Conservation (phyloP, 768 basidiomycete genomes). For the Boletus sp. region DNA sequence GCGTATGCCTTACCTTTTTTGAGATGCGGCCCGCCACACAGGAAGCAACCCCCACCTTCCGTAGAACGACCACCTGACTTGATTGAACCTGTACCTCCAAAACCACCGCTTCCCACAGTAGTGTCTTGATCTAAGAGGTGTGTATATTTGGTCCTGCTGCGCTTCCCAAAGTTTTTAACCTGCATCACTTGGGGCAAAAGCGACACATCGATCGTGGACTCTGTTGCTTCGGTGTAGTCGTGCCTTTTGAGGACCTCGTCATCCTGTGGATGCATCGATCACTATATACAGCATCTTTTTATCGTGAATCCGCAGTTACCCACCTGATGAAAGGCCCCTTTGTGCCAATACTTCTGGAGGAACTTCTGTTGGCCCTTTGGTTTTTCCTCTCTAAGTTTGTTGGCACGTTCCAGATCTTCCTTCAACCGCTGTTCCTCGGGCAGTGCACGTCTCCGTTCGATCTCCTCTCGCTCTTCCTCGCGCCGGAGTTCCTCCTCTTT, state of each 20-base stretch:
- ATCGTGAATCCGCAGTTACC: conserved; percentile 16
- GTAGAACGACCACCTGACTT: conserved; percentile 55
- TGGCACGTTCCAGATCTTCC: conserved; percentile 88
- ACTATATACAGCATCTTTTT: conserved; percentile 10
- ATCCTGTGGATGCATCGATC: conserved; percentile 53
- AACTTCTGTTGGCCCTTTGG: conserved; percentile 91
- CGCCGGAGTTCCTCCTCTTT: conserved; percentile 82
- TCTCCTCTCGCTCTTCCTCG: conserved; percentile 85
- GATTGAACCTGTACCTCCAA: conserved; percentile 56
- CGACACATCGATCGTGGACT: conserved; percentile 84
- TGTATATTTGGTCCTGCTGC: conserved; percentile 92
- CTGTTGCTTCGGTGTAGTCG: conserved; percentile 89
- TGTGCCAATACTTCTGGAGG: conserved; percentile 98
- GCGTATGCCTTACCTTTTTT: conserved; percentile 64
- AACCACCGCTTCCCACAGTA: conserved; percentile 58
- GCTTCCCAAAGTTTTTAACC: conserved; percentile 91
- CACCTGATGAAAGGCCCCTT: conserved; percentile 98
- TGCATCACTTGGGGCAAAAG: conserved; percentile 95
- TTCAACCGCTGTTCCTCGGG: conserved; percentile 91
- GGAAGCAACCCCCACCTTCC: conserved; percentile 77
- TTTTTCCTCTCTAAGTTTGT: conserved; percentile 81
- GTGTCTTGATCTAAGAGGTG: conserved; percentile 96
- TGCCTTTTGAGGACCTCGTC: conserved; percentile 78
- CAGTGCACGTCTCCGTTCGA: conserved; percentile 86
- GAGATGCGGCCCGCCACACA: conserved; percentile 91